A percentile compares a stretch with the other conserved stretches of the same genome.
Conservation (phyloP, 2,329 filamentous ascomycete genomes). For the Aureobasidium musti region DNA sequence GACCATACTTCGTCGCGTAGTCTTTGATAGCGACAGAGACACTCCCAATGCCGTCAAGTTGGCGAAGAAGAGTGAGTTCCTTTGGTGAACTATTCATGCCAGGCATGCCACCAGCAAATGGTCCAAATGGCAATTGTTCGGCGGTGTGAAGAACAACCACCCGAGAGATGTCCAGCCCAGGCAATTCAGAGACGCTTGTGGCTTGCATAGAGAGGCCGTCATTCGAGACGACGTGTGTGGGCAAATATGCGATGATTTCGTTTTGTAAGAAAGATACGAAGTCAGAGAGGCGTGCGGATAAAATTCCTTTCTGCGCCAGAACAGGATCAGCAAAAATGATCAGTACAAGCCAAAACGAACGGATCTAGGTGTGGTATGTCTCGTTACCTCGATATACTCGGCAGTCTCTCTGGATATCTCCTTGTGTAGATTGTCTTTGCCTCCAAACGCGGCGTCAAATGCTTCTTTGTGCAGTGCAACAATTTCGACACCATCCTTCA, state of each 20-base stretch:
- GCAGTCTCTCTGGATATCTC: slow-evolving; percentile 5
- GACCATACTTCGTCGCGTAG: slow-evolving; percentile 32
- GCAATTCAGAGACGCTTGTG: background rate
- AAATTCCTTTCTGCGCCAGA: background rate
- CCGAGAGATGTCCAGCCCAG: background rate
- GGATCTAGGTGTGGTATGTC: background rate
- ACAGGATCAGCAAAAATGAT: background rate
- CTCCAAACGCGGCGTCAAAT: slow-evolving; percentile 16
- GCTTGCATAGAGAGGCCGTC: background rate
- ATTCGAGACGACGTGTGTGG: background rate
- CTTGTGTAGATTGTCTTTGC: background rate
- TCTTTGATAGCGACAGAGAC: background rate
- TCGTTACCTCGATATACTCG: background rate
- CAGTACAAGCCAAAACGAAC: too few relatives aligned
- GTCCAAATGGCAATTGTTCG: background rate
- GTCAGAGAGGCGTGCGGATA: background rate
- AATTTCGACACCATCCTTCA: slow-evolving; percentile 14
- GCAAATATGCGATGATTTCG: background rate
- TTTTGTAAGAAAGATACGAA: background rate
- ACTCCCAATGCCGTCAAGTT: background rate
- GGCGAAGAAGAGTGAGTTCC: background rate
- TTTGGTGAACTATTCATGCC: background rate
- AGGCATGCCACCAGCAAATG: background rate
- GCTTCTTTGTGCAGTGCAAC: slow-evolving; percentile 4
- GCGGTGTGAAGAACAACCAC: background rate